These are phyloP conservation scores for Rhodofomes roseus DNA, from an alignment of 1,284 basidiomycete species.

Conservation along the genomic window DNA sequence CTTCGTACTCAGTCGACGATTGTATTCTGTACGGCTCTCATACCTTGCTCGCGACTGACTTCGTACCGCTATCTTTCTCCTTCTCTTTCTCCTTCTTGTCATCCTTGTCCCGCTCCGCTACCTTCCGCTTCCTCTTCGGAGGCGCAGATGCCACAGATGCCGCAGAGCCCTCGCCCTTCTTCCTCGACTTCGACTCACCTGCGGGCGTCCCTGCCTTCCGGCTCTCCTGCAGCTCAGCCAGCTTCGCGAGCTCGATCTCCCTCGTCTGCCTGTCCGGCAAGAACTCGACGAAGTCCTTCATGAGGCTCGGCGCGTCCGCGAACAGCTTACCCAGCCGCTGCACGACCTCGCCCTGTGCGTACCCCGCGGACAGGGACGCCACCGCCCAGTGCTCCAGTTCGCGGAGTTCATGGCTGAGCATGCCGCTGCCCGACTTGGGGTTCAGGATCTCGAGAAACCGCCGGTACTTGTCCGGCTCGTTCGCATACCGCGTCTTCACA, in stretches of 20 bases:
- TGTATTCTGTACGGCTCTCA: neutral
- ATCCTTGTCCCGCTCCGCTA: conserved; percentile 34
- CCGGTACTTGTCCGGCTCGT: conserved; percentile 88
- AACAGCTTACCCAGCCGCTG: conserved; percentile 85
- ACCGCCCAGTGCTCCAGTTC: conserved; percentile 50
- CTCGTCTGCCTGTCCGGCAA: conserved; percentile 68
- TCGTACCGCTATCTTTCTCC: conserved; percentile 15
- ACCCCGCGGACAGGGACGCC: conserved; percentile 25
- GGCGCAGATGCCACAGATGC: conserved; percentile 34
- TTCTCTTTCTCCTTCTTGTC: conserved; percentile 33
- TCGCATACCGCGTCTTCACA: conserved; percentile 88
- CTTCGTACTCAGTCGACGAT: neutral
- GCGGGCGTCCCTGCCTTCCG: conserved; percentile 10
- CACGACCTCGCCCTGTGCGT: conserved; percentile 67
- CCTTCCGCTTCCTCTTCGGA: conserved; percentile 64
- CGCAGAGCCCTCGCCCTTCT: conserved; percentile 12
- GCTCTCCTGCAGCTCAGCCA: conserved; percentile 20
- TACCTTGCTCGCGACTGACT: conserved; percentile 30
- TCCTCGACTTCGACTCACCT: conserved; percentile 17
- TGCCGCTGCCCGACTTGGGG: conserved; percentile 40
- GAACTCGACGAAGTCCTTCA: conserved; percentile 91
- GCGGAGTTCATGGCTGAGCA: conserved; percentile 69
- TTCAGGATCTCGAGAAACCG: conserved; percentile 93
- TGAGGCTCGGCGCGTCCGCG: conserved; percentile 84
- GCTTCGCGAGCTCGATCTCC: conserved; percentile 36